Evolutionary conservation across 2,329 filamentous ascomycete genomes (phyloP).

Genomic region (Rhynchosporium agropyri): DNA sequence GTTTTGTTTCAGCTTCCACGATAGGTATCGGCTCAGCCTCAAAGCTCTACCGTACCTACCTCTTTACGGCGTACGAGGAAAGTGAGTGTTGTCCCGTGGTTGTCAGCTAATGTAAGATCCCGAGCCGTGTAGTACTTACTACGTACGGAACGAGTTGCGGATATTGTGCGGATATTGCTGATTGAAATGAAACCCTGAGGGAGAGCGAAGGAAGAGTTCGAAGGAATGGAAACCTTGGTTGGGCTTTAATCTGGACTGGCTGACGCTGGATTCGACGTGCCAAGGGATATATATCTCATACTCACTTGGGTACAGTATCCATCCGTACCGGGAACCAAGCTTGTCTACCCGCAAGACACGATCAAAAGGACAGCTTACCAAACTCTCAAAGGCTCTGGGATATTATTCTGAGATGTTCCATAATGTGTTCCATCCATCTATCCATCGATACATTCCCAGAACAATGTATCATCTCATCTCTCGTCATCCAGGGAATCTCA

Average conservation of each 20-base stretch:
- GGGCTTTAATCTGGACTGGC: not conserved
- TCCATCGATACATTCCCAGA: too few species aligned
- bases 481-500: not conserved
- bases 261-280: conserved; percentile 5
- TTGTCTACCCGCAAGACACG: not conserved
- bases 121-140: not conserved
- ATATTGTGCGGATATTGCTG: too few species aligned
- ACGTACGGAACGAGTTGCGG: too few species aligned
- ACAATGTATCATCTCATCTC: not conserved
- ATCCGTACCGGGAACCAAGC: not conserved
- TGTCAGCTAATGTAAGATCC: conserved; percentile 14
- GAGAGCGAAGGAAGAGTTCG: not conserved
- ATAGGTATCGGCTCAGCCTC: conserved; percentile 22
- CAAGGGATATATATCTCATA: not conserved
- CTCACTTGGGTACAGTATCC: too few species aligned
- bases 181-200: too few species aligned
- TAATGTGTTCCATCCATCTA: conserved; percentile 7
- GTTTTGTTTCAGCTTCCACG: conserved; percentile 19
- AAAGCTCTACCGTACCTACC: not conserved
- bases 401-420: conserved; percentile 13
- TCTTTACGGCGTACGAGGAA: not conserved
- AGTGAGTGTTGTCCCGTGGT: not conserved
- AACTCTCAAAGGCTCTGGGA: not conserved
- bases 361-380: not conserved
- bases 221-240: not conserved